Evolutionary conservation across 2,329 filamentous ascomycete species (phyloP), one percentile per base, ranked within the genome.

Genomic region (Cercospora sp.): DNA sequence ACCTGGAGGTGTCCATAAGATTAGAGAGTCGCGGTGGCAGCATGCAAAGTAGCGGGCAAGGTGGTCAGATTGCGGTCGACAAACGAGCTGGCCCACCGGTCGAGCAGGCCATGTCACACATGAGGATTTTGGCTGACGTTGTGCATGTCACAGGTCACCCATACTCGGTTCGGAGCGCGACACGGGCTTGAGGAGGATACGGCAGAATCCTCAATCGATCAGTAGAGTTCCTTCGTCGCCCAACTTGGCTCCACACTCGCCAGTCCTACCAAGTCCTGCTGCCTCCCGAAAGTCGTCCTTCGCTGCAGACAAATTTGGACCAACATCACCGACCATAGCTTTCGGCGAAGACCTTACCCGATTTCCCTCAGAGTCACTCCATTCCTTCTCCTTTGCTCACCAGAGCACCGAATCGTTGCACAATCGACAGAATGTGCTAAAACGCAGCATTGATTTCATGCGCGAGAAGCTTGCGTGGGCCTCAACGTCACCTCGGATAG

Each of bases 371-470:
- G 95, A 99, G 79, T 99, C 95, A 5, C 84, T 99, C 58, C 95
- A 99, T 80, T 99, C 95, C 1, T 99, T 99, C 82, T 98, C 94
- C 12, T 99, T 99, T 80, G 93, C 95, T 49, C 92, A 97, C 74
- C 94, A 97, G 80, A 94, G 94, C 3, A 66, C 63, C 77, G 94
- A 98, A 70, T 89, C 93, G 70, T 85, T 98, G 66, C 92, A 97
- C 78, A 97, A 88, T 79, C 90, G 95, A 65, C 94, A 98, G 79
- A 97, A 93, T 83, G 91, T 97, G 37, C 80, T 99, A 76, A 97
- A 97, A 81, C 88, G 94, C 68, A 97, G 94, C 8, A 90, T 97
- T 77, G 95, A 98, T 79, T 97, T 98, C 77, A 96, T 99, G 91
- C 91, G 92, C 77, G 93, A 97, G 78, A 91, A 92, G 71, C 87